Conservation (phyloP, 1,284 basidiomycete species). For the Schizophyllum amplum region DNA sequence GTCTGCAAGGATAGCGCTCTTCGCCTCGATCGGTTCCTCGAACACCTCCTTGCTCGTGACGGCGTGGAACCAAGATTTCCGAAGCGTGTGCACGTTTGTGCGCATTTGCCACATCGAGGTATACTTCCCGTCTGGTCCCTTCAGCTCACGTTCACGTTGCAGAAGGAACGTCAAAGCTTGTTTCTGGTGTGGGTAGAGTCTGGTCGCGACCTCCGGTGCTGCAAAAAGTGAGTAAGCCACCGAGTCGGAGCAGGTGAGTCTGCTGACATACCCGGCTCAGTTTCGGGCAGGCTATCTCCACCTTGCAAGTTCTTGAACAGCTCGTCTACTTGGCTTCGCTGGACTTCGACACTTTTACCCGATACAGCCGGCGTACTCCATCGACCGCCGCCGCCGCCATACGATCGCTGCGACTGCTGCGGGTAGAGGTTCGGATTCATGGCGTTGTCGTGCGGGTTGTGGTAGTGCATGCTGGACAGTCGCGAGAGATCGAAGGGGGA, state of each 20-base stretch:
- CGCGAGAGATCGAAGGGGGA: constrained; percentile 46
- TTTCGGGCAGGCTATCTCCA: constrained; percentile 82
- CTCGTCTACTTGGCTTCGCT: constrained; percentile 89
- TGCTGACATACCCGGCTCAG: constrained; percentile 68
- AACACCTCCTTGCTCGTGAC: constrained; percentile 77
- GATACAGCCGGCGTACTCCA: constrained; percentile 57
- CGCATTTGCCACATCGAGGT: constrained; percentile 75
- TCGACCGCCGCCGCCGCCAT: constrained; percentile 31
- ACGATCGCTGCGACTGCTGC: constrained; percentile 1
- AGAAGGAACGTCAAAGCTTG: constrained; percentile 95
- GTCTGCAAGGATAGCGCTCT: constrained; percentile 89
- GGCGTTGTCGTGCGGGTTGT: constrained; percentile 84
- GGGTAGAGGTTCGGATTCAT: constrained; percentile 21
- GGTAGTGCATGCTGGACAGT: constrained; percentile 65
- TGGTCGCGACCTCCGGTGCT: constrained; percentile 84
- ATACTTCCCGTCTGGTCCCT: constrained; percentile 41
- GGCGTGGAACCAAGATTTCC: constrained; percentile 67
- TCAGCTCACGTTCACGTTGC: constrained; percentile 80
- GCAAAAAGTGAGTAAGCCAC: constrained; percentile 12
- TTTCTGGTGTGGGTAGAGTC: constrained; percentile 94
- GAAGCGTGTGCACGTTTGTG: constrained; percentile 40
- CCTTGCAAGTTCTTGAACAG: constrained; percentile 84
- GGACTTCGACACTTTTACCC: constrained; percentile 83
- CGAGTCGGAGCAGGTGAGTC: background rate
- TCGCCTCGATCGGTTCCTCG: constrained; percentile 67